Conservation (phyloP, 2,329 filamentous ascomycete species). For the Verruconis gallopava region DNA sequence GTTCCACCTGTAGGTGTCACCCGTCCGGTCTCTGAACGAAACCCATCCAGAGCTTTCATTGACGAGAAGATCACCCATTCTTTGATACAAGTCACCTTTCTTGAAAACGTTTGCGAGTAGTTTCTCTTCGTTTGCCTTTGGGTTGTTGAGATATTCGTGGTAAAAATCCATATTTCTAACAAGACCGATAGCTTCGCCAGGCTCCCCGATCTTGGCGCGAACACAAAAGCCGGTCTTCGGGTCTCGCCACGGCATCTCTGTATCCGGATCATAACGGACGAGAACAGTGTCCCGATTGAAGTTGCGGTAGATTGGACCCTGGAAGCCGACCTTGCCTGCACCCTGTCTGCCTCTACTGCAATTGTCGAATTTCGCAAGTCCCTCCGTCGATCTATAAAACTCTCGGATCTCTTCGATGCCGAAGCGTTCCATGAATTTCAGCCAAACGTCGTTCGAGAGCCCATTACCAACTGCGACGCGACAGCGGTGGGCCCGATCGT, state of each 20-base stretch:
- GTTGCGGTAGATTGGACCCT: slow-evolving; percentile 26
- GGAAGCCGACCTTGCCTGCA: slow-evolving; percentile 32
- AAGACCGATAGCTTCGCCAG: slow-evolving; percentile 33
- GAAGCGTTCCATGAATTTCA: slow-evolving; percentile 32
- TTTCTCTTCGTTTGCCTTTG: slow-evolving; percentile 31
- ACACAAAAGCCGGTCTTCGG: slow-evolving; percentile 33
- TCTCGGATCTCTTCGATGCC: slow-evolving; percentile 33
- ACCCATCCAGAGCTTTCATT: slow-evolving; percentile 31
- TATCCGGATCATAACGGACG: slow-evolving; percentile 29
- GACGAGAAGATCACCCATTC: slow-evolving; percentile 33
- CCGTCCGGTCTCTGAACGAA: slow-evolving; percentile 36
- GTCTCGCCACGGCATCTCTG: slow-evolving; percentile 29
- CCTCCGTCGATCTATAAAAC: slow-evolving; percentile 36
- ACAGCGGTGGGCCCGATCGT: slow-evolving; percentile 32
- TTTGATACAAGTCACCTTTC: slow-evolving; percentile 34
- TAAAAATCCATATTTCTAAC: slow-evolving; percentile 27
- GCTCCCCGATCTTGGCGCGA: slow-evolving; percentile 24
- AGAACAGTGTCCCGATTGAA: slow-evolving; percentile 31
- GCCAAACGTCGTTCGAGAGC: slow-evolving; percentile 35
- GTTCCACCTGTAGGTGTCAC: slow-evolving; percentile 43
- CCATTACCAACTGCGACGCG: slow-evolving; percentile 36
- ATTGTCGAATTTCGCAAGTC: slow-evolving; percentile 33
- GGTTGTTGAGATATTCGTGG: slow-evolving; percentile 30
- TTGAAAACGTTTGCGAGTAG: slow-evolving; percentile 31
- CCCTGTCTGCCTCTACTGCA: slow-evolving; percentile 19